Evolutionary conservation across 306 rosid species (phyloP).

Genomic region (Lotus japonicus): DNA sequence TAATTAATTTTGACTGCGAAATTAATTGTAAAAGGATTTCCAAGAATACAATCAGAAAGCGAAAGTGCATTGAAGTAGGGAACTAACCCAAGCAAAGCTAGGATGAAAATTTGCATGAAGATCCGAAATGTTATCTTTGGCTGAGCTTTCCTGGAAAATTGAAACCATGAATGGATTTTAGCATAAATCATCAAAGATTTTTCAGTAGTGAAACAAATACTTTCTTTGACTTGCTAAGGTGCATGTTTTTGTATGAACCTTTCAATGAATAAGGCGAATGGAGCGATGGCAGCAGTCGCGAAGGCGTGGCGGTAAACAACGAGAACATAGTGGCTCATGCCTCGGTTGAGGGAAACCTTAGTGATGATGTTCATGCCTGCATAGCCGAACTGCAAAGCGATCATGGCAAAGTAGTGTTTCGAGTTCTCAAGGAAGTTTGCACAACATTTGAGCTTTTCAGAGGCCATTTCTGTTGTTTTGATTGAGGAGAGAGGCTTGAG

Average conservation of each 20-base stretch:
- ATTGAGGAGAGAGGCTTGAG: too few relatives aligned
- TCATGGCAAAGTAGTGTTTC: slow-evolving; percentile 84
- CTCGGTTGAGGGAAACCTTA: slow-evolving; percentile 70
- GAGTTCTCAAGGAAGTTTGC: slow-evolving; percentile 44
- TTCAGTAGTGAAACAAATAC: too few relatives aligned
- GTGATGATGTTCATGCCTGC: slow-evolving; percentile 84
- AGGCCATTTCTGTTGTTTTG: slow-evolving; percentile 14
- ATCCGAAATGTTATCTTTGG: slow-evolving; percentile 65
- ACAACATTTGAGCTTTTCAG: slow-evolving; percentile 37
- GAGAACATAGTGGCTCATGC: slow-evolving; percentile 94
- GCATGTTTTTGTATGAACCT: slow-evolving; percentile 31
- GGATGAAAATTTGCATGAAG: slow-evolving; percentile 63
- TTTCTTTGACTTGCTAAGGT: too few relatives aligned
- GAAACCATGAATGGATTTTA: background rate
- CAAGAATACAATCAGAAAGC: too few relatives aligned
- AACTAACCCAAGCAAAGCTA: slow-evolving; percentile 85
- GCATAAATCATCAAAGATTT: background rate
- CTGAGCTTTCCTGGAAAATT: slow-evolving; percentile 59
- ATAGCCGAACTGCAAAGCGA: slow-evolving; percentile 70
- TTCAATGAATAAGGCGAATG: slow-evolving; percentile 72
- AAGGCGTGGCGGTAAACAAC: slow-evolving; percentile 89
- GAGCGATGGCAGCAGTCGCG: slow-evolving; percentile 65
- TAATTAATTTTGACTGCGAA: too few relatives aligned
- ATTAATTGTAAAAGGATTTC: too few relatives aligned
- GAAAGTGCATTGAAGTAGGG: too few relatives aligned